Conservation (phyloP, 2,329 filamentous ascomycete genomes). For the Colletotrichum trifolii region DNA sequence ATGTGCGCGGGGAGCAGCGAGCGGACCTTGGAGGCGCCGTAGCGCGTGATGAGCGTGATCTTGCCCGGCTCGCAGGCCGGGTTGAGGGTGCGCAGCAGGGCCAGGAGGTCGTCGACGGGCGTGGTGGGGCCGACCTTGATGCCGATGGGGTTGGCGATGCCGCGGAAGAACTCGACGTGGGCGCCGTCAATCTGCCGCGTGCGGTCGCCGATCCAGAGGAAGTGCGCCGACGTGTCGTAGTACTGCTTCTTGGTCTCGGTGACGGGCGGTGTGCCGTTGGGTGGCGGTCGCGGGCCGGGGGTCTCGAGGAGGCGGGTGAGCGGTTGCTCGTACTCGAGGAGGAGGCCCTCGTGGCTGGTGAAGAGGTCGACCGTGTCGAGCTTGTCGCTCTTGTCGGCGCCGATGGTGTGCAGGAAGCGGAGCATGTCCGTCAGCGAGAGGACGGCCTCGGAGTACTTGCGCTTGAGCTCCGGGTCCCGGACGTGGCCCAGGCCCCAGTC, state of each 20-base stretch:
- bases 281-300: constrained; percentile 55
- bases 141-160: constrained; percentile 94
- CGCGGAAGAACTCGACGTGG: constrained; percentile 97
- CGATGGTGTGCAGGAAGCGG: constrained; percentile 93
- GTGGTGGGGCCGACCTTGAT: constrained; percentile 96
- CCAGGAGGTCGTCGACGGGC: constrained; percentile 77
- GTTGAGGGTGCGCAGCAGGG: constrained; percentile 87
- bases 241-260: constrained; percentile 68
- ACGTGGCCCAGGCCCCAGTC: constrained; percentile 97
- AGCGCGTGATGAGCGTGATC: constrained; percentile 95
- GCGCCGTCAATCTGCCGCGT: constrained; percentile 93
- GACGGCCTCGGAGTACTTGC: constrained; percentile 88
- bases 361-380: constrained; percentile 94
- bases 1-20: constrained; percentile 86
- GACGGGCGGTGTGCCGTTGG: constrained; percentile 43
- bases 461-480: constrained; percentile 82
- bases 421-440: constrained; percentile 89
- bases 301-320: constrained; percentile 81
- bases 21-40: constrained; percentile 83
- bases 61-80: constrained; percentile 86
- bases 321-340: constrained; percentile 93
- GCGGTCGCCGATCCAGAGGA: constrained; percentile 98
- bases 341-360: constrained; percentile 93
- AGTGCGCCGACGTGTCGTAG: constrained; percentile 96
- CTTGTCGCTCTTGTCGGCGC: constrained; percentile 85